phyloP scores from a whole-genome alignment of 208 protist genomes.

The Leishmania tarentolae region DNA sequence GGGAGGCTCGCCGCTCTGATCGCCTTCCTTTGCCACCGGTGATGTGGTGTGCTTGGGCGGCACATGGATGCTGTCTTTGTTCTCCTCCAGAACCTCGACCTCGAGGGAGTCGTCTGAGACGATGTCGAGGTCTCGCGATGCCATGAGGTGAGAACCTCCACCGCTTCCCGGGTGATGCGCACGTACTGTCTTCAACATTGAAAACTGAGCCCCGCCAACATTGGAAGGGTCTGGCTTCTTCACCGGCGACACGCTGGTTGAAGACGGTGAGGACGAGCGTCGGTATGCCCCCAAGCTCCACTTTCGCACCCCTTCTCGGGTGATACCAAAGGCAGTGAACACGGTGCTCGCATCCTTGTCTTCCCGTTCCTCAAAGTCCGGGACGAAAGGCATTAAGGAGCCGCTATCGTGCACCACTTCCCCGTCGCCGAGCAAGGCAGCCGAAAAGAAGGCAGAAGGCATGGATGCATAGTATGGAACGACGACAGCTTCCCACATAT shows the following conservation, averaged over 20 bases:
- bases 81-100: slow-evolving; percentile 30
- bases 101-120: slow-evolving; percentile 31
- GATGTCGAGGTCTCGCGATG: slow-evolving; percentile 7
- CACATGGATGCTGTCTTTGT: background rate
- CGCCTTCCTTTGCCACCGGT: background rate
- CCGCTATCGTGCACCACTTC: background rate
- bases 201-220: background rate
- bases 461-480: slow-evolving; percentile 41
- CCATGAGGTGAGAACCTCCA: background rate
- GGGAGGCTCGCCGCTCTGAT: background rate
- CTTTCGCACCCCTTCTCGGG: slow-evolving; percentile 3
- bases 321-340: slow-evolving; percentile 21
- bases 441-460: background rate
- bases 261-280: slow-evolving; percentile 6
- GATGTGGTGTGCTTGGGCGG: background rate
- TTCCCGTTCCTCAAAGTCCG: background rate
- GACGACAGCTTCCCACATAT: slow-evolving; percentile 45
- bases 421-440: background rate
- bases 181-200: background rate
- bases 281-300: background rate
- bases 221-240: background rate
- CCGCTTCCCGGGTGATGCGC: slow-evolving; percentile 3
- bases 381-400: slow-evolving; percentile 1
- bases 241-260: background rate
- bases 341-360: slow-evolving; percentile 23